Percentiles rank a stretch among this genome's conserved stretches.
phyloP scores from a whole-genome alignment of 441 rosid species.

The Gossypium armourianum region DNA sequence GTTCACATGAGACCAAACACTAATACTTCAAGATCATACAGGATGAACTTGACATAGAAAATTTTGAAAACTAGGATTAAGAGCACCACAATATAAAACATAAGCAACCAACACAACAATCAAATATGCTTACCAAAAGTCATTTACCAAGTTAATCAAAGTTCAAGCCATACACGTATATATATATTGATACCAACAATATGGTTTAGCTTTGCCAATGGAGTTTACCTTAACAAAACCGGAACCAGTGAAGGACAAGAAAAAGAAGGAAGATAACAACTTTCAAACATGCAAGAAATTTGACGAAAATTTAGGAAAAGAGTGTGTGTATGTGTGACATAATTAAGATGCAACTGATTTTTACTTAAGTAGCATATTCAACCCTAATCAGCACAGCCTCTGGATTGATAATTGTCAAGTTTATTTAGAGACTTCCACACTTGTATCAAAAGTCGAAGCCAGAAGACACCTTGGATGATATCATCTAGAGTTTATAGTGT shows the following conservation, averaged over 20 bases:
- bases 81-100: neutral
- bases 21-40: neutral
- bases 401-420: neutral
- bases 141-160: neutral
- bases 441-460: neutral
- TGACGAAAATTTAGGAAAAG: neutral
- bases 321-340: neutral
- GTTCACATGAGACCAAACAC: conserved; percentile 4
- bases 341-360: neutral
- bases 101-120: neutral
- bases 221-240: neutral
- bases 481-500: neutral
- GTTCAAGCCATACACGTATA: neutral
- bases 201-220: neutral
- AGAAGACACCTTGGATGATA: neutral
- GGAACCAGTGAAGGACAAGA: neutral
- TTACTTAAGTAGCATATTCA: neutral
- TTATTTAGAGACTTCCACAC: neutral
- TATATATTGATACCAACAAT: neutral
- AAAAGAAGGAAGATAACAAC: neutral
- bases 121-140: neutral
- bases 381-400: neutral
- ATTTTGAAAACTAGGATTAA: neutral
- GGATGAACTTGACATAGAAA: neutral
- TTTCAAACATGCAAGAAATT: neutral